Evolutionary conservation across 139 green algal genomes (phyloP), one percentile per base, ranked within the genome.

Genomic region (Eudorina sp.): DNA sequence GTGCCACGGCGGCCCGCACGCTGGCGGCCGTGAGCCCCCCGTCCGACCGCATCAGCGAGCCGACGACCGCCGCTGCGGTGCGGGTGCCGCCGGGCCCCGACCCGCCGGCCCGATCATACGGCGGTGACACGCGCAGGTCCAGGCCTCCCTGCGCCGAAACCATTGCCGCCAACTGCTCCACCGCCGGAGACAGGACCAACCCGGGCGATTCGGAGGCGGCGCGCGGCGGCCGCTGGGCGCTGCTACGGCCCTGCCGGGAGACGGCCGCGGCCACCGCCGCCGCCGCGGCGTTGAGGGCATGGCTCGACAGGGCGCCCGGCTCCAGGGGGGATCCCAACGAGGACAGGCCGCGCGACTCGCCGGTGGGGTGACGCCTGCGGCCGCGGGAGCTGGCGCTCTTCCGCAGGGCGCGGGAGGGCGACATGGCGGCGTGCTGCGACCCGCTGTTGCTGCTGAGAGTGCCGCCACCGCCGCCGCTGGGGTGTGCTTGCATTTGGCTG

Each of bases 311-410:
- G n/a, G n/a, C n/a, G n/a, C n/a, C n/a, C n/a, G n/a, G n/a, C 9
- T 76, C 38, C 38, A 46, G 48, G n/a, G 70, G 41, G 19, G 70
- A 79, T 9, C 70, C 40, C 8, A 41, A 31, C 14, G 69, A 53
- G 70, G 40, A 8, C n/a, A 8, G 4, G 43, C 7, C 27, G 31
- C 70, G 70, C 36, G 70, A 45, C 70, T 68, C 46, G 19, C 53
- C 51, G 51, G 48, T 9, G 13, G 62, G 62, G 40, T 31, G 25
- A 0, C 64, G 81, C n/a, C n/a, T n/a, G 21, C 81, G 81, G 31
- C 81, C 81, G 2, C 81, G 66, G 18, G 62, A 79, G 81, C 81
- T 87, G 0, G 60, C 66, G 64, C 81, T 79, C 43, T 87, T 87
- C 19, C 81, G 62, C 31, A 87, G 45, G 45, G 36, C 81, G 25